Conservation (phyloP, 257 asterid genomes). For the Ballota nigra region DNA sequence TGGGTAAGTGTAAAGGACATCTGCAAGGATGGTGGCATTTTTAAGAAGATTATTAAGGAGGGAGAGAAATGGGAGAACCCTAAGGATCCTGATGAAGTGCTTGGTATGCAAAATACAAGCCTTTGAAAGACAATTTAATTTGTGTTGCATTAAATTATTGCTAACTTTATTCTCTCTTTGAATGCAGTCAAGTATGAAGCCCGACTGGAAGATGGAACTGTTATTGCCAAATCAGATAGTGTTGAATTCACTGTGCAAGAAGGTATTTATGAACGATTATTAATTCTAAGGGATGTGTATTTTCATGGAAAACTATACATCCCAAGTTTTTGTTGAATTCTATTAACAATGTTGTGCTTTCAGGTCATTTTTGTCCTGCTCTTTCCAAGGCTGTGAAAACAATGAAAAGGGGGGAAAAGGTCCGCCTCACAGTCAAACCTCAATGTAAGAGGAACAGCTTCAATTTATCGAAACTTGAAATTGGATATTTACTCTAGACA, state of each 20-base stretch:
- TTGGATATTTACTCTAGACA: not conserved
- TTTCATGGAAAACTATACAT: not conserved
- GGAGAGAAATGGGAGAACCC: constrained; percentile 76
- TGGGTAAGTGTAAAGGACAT: constrained; percentile 67
- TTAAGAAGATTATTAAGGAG: constrained; percentile 49
- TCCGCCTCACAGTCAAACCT: constrained; percentile 53
- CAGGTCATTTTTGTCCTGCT: constrained; percentile 64
- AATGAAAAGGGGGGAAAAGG: constrained; percentile 67
- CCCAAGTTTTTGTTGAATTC: not conserved
- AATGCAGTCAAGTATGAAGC: constrained; percentile 56
- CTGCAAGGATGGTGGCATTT: constrained; percentile 65
- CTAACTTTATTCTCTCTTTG: constrained; percentile 10
- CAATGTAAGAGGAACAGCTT: constrained; percentile 42
- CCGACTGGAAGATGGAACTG: constrained; percentile 47
- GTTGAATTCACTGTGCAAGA: constrained; percentile 43
- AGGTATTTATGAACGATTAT: constrained; percentile 22
- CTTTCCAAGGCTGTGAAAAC: constrained; percentile 57
- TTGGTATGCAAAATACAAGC: constrained; percentile 30
- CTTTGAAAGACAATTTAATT: not conserved
- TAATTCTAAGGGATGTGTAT: not conserved
- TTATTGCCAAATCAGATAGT: constrained; percentile 40
- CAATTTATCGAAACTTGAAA: not conserved
- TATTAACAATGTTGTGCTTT: not conserved
- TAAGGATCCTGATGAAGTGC: constrained; percentile 58
- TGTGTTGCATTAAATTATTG: not conserved